Percentiles rank a stretch among this genome's conserved stretches.
phyloP scores from a whole-genome alignment of 345 rosid genomes.

The Clarkia xantiana region DNA sequence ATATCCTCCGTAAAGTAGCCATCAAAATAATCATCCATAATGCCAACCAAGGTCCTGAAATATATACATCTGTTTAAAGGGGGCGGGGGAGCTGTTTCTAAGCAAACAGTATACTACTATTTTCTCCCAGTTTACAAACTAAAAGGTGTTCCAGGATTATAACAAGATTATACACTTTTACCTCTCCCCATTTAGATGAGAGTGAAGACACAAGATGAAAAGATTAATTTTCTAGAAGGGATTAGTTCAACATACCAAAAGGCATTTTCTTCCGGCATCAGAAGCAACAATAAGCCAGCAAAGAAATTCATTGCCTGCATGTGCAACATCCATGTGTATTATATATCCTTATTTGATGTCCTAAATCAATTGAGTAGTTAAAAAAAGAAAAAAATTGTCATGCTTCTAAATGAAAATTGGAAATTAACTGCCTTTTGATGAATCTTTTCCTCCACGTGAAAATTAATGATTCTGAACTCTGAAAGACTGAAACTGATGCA shows the following conservation, averaged over 20 bases:
- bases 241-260: slow-evolving; percentile 63
- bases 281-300: slow-evolving; percentile 83
- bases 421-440: background rate
- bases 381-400: too few relatives aligned
- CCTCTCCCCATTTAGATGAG: background rate
- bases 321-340: slow-evolving; percentile 3
- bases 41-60: slow-evolving; percentile 79
- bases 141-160: background rate
- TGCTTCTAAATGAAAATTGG: too few relatives aligned
- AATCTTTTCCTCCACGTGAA: background rate
- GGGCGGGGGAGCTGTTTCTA: slow-evolving; percentile 1
- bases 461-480: background rate
- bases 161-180: background rate
- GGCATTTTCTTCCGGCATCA: slow-evolving; percentile 99
- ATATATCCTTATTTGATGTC: too few relatives aligned
- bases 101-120: background rate
- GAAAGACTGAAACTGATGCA: background rate
- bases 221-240: slow-evolving; percentile 2
- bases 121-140: background rate
- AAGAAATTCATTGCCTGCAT: slow-evolving; percentile 98
- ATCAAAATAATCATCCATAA: slow-evolving; percentile 81
- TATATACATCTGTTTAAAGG: slow-evolving; percentile 4
- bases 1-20: slow-evolving; percentile 89
- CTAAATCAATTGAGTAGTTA: too few relatives aligned
- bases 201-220: background rate